Base-by-base conservation (phyloP, 2,329 filamentous ascomycete genomes). In the Cercospora beticola region DNA sequence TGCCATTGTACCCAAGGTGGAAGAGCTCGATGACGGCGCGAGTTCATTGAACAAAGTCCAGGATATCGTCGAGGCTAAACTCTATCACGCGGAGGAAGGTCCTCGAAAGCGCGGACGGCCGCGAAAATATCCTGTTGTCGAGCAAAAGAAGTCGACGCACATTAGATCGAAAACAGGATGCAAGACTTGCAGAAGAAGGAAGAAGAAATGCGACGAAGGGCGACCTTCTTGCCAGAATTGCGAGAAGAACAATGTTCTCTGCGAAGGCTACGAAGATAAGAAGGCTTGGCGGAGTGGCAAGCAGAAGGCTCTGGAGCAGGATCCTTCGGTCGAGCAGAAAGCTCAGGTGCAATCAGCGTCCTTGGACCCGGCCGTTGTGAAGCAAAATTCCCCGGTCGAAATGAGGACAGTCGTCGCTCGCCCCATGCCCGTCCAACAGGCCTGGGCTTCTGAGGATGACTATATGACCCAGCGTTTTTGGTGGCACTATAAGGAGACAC, bases 191-290 rank as follows among this genome's bases (percentile, higher is more conserved):
- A 81, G 86, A 64, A 82, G 85, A 71, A 81, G 86, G 65, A 88
- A 88, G 80, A 88, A 88, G 83, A 88, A 88, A 77, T 88, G 86
- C 74, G 83, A 85, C 72, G 83, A 84, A 74, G 81, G 81, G 56
- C 83, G 81, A 72, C 82, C 82, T 43, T 77, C 76, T 52, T 85
- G 92, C 74, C 85, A 92, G 79, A 96, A 96, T 75, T 97, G 93
- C 77, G 90, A 95, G 81, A 97, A 97, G 84, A 97, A 97, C 78
- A 92, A 93, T 8, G 92, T 97, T 12, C 88, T 94, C 12, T 97
- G 93, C 77, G 93, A 97, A 80, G 93, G 93, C 12, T 97, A 97
- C 77, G 92, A 92, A 62, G 90, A 92, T 70, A 93, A 93, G 78
- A 90, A 92, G 68, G 87, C 93, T 63, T 97, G 93, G 93, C 92